A percentile compares a stretch with the other conserved stretches of the same genome.
Conservation (phyloP, 108 stramenopile genomes). For the Skeletonema potamos region DNA sequence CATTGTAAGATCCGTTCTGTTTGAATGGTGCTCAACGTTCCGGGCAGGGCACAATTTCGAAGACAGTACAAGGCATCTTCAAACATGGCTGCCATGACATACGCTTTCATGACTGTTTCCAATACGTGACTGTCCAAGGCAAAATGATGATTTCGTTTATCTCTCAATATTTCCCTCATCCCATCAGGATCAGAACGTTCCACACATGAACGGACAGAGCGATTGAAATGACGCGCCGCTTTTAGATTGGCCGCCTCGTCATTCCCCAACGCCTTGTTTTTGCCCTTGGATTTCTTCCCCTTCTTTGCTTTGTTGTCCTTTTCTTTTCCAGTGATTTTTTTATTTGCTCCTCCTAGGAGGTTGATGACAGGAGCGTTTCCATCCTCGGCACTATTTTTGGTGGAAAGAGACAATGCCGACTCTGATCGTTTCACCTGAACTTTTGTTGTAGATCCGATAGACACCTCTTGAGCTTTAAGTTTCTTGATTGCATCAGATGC, state of each 20-base stretch:
- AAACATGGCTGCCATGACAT: conserved; percentile 90
- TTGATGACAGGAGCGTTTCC: conserved; percentile 45
- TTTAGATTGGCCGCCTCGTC: conserved; percentile 70
- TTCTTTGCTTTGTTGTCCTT: conserved; percentile 32
- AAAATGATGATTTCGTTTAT: conserved; percentile 78
- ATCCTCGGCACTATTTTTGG: conserved; percentile 7
- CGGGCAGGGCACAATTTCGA: conserved; percentile 79
- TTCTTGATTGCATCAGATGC: conserved; percentile 68
- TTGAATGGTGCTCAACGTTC: conserved; percentile 66
- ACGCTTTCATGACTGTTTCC: conserved; percentile 90
- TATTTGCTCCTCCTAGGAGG: conserved; percentile 15
- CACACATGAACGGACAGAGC: conserved; percentile 67
- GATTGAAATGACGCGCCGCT: conserved; percentile 81
- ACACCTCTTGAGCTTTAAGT: conserved; percentile 77
- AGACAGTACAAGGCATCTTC: conserved; percentile 90
- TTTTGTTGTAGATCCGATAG: conserved; percentile 69
- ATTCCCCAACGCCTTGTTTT: conserved; percentile 61
- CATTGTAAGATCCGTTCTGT: conserved; percentile 80
- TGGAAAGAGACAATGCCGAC: conserved; percentile 32
- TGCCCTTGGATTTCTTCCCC: conserved; percentile 58
- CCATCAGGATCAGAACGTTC: conserved; percentile 78
- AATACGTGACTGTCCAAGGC: conserved; percentile 74
- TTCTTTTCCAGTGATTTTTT: conserved; percentile 40
- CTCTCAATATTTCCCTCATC: conserved; percentile 67
- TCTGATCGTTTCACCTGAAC: conserved; percentile 63